Evolutionary conservation across 2,329 filamentous ascomycete genomes (phyloP).

Genomic region (Pestalotiopsis sp.): DNA sequence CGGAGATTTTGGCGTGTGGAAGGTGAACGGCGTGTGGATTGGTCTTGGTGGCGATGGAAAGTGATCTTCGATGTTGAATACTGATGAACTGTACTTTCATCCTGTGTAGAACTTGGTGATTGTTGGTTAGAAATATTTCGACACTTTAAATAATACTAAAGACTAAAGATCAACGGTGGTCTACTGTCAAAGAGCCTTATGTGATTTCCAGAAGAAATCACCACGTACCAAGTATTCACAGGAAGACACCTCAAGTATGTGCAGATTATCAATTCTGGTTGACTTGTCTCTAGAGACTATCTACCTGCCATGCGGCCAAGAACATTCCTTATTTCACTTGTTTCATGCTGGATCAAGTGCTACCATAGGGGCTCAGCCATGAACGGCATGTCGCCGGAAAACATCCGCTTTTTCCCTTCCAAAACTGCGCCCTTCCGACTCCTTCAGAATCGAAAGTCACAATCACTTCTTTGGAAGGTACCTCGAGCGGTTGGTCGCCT

Average conservation of each 20-base stretch:
- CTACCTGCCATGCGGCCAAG: not conserved
- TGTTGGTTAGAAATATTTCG: too few species aligned
- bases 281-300: not conserved
- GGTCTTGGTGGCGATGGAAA: slow-evolving; percentile 8
- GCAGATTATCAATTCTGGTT: not conserved
- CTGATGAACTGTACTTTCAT: too few species aligned
- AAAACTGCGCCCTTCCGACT: not conserved
- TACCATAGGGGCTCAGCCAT: not conserved
- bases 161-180: too few species aligned
- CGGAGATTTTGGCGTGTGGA: slow-evolving; percentile 16
- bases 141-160: too few species aligned
- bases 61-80: not conserved
- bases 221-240: not conserved
- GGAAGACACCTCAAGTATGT: not conserved
- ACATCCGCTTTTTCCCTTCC: not conserved
- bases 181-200: not conserved
- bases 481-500: not conserved
- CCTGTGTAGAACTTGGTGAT: too few species aligned
- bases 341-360: not conserved
- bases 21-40: slow-evolving; percentile 16
- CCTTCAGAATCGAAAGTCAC: not conserved
- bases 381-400: not conserved
- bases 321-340: not conserved
- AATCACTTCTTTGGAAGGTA: not conserved
- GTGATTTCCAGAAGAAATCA: not conserved